Evolutionary conservation across 2,329 filamentous ascomycete genomes (phyloP).

Genomic region (Xylariaceae sp.): DNA sequence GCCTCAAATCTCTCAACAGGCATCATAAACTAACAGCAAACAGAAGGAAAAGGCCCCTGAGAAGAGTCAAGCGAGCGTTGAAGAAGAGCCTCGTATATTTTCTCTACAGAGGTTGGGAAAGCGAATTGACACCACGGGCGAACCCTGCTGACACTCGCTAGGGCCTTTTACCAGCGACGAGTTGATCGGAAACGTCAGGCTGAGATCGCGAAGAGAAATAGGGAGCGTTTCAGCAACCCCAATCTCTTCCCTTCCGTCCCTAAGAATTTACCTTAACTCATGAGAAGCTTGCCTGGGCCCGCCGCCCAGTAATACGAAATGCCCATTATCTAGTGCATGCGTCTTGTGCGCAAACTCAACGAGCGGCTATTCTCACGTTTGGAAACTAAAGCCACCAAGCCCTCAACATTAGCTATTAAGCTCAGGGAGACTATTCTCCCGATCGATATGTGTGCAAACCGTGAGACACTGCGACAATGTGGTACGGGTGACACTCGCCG

Average conservation of each 20-base stretch:
- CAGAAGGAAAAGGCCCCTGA: slow-evolving; percentile 38
- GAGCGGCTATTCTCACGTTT: not conserved
- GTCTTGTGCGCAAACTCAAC: not conserved
- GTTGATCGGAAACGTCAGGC: slow-evolving; percentile 71
- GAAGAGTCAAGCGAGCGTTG: slow-evolving; percentile 36
- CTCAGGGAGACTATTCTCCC: not conserved
- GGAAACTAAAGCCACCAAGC: not conserved
- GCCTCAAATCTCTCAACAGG: not conserved
- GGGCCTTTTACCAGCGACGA: slow-evolving; percentile 81
- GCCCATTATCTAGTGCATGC: not conserved
- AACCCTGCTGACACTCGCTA: slow-evolving; percentile 37
- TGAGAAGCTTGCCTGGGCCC: not conserved
- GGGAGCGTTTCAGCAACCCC: slow-evolving; percentile 74
- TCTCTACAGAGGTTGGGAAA: slow-evolving; percentile 66
- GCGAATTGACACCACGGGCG: not conserved
- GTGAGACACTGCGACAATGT: slow-evolving; percentile 3
- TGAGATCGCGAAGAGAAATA: slow-evolving; percentile 76
- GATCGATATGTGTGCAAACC: not conserved
- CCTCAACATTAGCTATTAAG: not conserved
- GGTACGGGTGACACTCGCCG: not conserved
- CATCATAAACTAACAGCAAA: slow-evolving; percentile 2
- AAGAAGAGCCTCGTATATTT: slow-evolving; percentile 76
- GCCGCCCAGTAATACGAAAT: not conserved
- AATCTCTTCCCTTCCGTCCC: slow-evolving; percentile 83
- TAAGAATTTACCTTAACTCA: slow-evolving; percentile 37